A percentile compares a stretch with the other conserved stretches of the same genome.
Evolutionary conservation across 352 stramenopile genomes (phyloP).

Genomic region (Thalassiosira livingstoniorum): DNA sequence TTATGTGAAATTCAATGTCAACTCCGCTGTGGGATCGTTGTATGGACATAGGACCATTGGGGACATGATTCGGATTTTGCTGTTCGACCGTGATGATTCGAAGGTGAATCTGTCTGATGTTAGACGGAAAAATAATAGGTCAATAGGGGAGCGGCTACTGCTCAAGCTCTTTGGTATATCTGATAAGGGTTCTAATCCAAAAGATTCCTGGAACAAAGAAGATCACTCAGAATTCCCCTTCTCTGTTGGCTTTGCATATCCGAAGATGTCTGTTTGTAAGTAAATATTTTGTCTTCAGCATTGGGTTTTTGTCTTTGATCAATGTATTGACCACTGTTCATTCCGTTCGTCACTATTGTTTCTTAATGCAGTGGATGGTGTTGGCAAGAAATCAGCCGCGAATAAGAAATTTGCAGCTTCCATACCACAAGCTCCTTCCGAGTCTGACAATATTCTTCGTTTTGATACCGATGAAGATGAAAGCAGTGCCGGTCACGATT

Average conservation of each 20-base stretch:
- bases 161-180: constrained; percentile 6
- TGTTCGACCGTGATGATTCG: constrained; percentile 15
- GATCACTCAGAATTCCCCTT: constrained; percentile 79
- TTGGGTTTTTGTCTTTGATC: not conserved
- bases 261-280: constrained; percentile 52
- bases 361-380: constrained; percentile 6
- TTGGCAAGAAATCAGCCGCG: not conserved
- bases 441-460: not conserved
- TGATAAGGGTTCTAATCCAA: not conserved
- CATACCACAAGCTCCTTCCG: not conserved
- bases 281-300: constrained; percentile 1
- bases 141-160: constrained; percentile 13
- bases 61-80: constrained; percentile 14
- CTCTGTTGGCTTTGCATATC: constrained; percentile 66
- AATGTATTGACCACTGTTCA: not conserved
- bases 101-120: not conserved
- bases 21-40: constrained; percentile 7
- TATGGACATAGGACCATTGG: constrained; percentile 20
- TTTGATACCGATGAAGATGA: not conserved
- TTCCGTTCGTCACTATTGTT: not conserved
- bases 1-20: constrained; percentile 59
- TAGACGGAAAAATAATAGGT: constrained; percentile 19
- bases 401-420: not conserved
- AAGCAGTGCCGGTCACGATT: no score
- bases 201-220: constrained; percentile 14